Evolutionary conservation across 1,284 basidiomycete genomes (phyloP), one percentile per base, ranked within the genome.

Genomic region (Sporisorium reilianum): DNA sequence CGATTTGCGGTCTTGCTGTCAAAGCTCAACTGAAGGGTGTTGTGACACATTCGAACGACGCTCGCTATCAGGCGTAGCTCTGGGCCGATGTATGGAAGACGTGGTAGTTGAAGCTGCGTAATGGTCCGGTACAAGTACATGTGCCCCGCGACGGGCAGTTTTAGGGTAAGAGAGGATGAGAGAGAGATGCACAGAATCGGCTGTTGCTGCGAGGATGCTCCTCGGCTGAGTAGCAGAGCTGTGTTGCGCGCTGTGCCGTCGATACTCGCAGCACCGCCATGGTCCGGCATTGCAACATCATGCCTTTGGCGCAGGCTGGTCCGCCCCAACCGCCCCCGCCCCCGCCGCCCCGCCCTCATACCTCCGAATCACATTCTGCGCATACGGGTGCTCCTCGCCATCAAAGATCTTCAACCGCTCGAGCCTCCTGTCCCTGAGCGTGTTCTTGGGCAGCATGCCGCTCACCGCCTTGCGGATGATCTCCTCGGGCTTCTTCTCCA

Each of bases 401-500:
- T 77, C 66, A 54, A 81, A 84, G 34, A 84, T 73, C 64, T 83
- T 81, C 46, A 84, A 70, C 26, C 83, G 64, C 62, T 84, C 81
- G 34, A 84, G 59, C 38, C 83, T 77, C 22, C 83, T 55, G 41
- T 84, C 82, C 26, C 83, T 59, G 41, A 84, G 74, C 55, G 77
- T 84, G 73, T 84, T 84, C 68, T 84, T 84, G 2, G 83, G 83
- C 51, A 84, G 60, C 83, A 84, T 84, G n/a, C 83, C 83, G 30
- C 80, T 80, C 0, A 84, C 83, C 44, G 83, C 83, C 46, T 77
- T 77, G 22, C 81, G 68, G 42, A 84, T 81, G 48, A 84, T 83
- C 76, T 97, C 92, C 73, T 97, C 95, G 3, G 95, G 94, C 78
- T 94, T 92, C 80, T 89, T 90, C 60, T 90, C 73, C 66, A 82